phyloP scores from a whole-genome alignment of 2,329 filamentous ascomycete genomes.

The Botryotinia convoluta region DNA sequence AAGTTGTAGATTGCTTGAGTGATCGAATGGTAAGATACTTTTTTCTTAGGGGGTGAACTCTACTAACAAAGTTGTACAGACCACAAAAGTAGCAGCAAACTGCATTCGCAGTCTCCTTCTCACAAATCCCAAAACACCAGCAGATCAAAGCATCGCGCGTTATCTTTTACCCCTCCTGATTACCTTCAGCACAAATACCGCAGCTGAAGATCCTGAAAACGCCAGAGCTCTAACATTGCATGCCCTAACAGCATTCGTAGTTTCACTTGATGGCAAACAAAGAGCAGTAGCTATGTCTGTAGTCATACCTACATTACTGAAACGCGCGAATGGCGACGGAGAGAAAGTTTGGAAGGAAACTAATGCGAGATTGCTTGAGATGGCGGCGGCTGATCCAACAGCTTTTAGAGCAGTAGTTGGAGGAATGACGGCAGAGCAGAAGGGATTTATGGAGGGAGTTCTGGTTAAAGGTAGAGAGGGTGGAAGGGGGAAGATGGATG shows the following conservation, averaged over 20 bases:
- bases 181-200: slow-evolving; percentile 67
- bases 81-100: slow-evolving; percentile 83
- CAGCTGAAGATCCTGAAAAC: slow-evolving; percentile 75
- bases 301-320: slow-evolving; percentile 73
- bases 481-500: slow-evolving; percentile 42
- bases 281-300: slow-evolving; percentile 66
- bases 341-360: slow-evolving; percentile 64
- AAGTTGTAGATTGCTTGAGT: slow-evolving; percentile 79
- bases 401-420: slow-evolving; percentile 74
- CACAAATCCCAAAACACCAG: slow-evolving; percentile 56
- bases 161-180: slow-evolving; percentile 74
- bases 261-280: slow-evolving; percentile 46
- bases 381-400: slow-evolving; percentile 71
- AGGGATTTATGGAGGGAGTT: slow-evolving; percentile 76
- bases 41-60: not conserved
- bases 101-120: slow-evolving; percentile 84
- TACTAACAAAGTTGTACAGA: slow-evolving; percentile 46
- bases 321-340: slow-evolving; percentile 65
- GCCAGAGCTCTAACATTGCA: slow-evolving; percentile 69
- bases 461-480: slow-evolving; percentile 61
- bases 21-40: slow-evolving; percentile 61
- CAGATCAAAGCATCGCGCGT: slow-evolving; percentile 71
- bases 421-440: slow-evolving; percentile 67
- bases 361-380: slow-evolving; percentile 71
- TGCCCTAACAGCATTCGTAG: slow-evolving; percentile 71